Evolutionary conservation across 2,329 filamentous ascomycete species (phyloP).

Genomic region (Lasiodiplodia theobromae): DNA sequence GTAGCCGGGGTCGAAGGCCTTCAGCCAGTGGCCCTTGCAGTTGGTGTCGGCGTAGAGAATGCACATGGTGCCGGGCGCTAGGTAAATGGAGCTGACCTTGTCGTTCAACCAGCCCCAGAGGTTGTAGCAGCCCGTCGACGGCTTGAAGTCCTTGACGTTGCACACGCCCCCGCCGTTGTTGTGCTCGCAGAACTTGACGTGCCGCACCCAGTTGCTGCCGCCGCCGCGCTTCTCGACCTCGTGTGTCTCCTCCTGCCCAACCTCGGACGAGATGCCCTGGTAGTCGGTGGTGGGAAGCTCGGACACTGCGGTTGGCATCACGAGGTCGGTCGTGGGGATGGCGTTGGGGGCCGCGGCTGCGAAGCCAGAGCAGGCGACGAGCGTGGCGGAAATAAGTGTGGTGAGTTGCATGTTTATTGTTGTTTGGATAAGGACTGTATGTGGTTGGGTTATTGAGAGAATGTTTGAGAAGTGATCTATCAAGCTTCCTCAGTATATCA

Average conservation of each 20-base stretch:
- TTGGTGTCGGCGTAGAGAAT: neutral
- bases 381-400: constrained; percentile 13
- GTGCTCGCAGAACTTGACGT: constrained; percentile 6
- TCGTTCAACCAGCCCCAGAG: neutral
- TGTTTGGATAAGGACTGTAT: constrained; percentile 1
- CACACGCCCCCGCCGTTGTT: neutral
- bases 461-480: neutral
- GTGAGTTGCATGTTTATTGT: constrained; percentile 5
- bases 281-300: neutral
- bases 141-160: constrained; percentile 4
- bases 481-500: neutral
- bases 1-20: constrained; percentile 14
- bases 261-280: neutral
- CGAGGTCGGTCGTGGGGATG: neutral
- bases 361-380: constrained; percentile 9
- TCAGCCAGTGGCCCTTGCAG: constrained; percentile 15
- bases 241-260: neutral
- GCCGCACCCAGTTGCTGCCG: neutral
- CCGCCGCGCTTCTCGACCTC: constrained; percentile 10
- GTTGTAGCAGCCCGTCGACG: constrained; percentile 6
- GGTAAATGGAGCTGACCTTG: neutral
- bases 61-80: neutral
- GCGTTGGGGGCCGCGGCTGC: neutral
- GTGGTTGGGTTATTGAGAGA: constrained; percentile 1
- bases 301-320: neutral